Base-by-base conservation (phyloP, 148 eudicot genomes). In the Heliamphora exappendiculata region DNA sequence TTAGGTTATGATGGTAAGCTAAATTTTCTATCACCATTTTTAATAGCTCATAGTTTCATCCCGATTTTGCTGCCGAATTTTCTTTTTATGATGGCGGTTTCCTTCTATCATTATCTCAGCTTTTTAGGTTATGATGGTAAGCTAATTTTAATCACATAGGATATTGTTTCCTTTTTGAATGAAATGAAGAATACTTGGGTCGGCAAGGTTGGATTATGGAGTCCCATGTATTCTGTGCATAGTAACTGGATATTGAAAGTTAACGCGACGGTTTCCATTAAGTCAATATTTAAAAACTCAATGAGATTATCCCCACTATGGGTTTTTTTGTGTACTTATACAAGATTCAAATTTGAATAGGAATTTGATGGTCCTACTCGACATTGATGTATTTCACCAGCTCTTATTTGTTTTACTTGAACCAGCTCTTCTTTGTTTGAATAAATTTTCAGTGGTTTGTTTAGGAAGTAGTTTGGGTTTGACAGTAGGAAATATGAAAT, bases 71-170 rank as follows among this genome's bases (percentile, higher is more conserved):
- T 94, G 26, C 91, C 98, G 84, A 94, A 94, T 83, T 50, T 94
- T 80, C 89, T 94, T 72, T 91, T 91, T 85, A 91, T 90, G 93
- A 90, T 78, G 57, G 91, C 95, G 33, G 78, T 81, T 17, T 94
- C 97, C 79, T 94, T 90, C 88, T 94, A 91, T 84, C 97, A 91
- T 82, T 94, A 94, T 85, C 93, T 91, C 72, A 94, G 89, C 88
- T n/a, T n/a, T n/a, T n/a, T n/a, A n/a, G n/a, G n/a, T n/a, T n/a
- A n/a, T n/a, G n/a, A n/a, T n/a, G n/a, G n/a, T n/a, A n/a, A n/a
- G 93, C 58, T 73, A 62, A 62, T 10, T 51, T 62, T 62, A 26
- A 72, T 74, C 34, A 14, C 3, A 20, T 6, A n/a, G 33, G 53
- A 34, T 77, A 54, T 37, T 50, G 10, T 7, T 50, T 75, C n/a